Evolutionary conservation across 2,329 filamentous ascomycete genomes (phyloP).

Genomic region (Alternaria arbusti): DNA sequence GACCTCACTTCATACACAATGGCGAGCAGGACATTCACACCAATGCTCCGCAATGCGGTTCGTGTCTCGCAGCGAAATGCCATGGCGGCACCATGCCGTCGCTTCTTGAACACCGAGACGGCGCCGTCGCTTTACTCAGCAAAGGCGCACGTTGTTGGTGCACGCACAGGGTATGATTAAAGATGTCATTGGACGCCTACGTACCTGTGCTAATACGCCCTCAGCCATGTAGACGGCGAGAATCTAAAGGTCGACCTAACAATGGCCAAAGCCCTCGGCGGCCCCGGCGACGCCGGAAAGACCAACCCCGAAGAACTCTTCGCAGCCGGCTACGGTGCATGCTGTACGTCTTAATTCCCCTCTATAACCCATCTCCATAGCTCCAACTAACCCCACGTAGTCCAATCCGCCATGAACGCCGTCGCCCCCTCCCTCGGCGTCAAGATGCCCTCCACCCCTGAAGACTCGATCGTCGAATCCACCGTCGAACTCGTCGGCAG

Average conservation of each 20-base stretch:
- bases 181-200: neutral
- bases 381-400: neutral
- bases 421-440: slow-evolving; percentile 50
- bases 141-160: slow-evolving; percentile 49
- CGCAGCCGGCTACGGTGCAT: slow-evolving; percentile 56
- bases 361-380: too few species aligned
- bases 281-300: slow-evolving; percentile 52
- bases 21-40: slow-evolving; percentile 20
- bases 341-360: slow-evolving; percentile 36
- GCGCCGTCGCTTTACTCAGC: slow-evolving; percentile 50
- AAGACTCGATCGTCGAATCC: slow-evolving; percentile 50
- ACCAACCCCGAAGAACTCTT: slow-evolving; percentile 56
- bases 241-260: slow-evolving; percentile 49
- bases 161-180: slow-evolving; percentile 39
- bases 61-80: slow-evolving; percentile 13
- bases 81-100: slow-evolving; percentile 15
- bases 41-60: slow-evolving; percentile 16
- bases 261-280: slow-evolving; percentile 55
- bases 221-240: slow-evolving; percentile 35
- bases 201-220: too few species aligned
- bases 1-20: slow-evolving; percentile 4
- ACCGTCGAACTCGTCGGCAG: slow-evolving; percentile 55
- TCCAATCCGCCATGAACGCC: slow-evolving; percentile 56
- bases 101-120: slow-evolving; percentile 49
- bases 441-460: slow-evolving; percentile 49